Evolutionary conservation across 2,329 filamentous ascomycete species (phyloP).

Genomic region (Paracorniculantispora psalliotae): DNA sequence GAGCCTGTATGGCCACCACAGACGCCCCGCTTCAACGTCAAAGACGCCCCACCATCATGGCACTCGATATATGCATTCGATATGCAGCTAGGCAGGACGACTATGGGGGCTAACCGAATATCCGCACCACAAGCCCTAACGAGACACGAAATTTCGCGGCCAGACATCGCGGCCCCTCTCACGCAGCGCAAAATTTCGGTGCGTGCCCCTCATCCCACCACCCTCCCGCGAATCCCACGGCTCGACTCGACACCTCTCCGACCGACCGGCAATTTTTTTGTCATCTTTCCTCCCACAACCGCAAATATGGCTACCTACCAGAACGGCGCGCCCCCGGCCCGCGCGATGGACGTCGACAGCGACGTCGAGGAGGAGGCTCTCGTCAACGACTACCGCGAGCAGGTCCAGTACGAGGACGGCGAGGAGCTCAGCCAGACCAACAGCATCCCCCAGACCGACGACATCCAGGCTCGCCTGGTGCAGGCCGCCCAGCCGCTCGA

Average conservation of each 20-base stretch:
- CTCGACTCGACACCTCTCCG: slow-evolving; percentile 14
- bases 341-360: slow-evolving; percentile 71
- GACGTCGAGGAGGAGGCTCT: slow-evolving; percentile 95
- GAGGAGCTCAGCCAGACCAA: slow-evolving; percentile 73
- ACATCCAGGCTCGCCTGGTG: slow-evolving; percentile 86
- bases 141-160: slow-evolving; percentile 32
- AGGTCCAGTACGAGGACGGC: slow-evolving; percentile 88
- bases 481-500: slow-evolving; percentile 93
- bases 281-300: slow-evolving; percentile 19
- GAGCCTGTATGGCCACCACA: slow-evolving; percentile 4
- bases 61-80: slow-evolving; percentile 23
- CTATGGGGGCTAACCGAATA: slow-evolving; percentile 23
- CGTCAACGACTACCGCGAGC: slow-evolving; percentile 92
- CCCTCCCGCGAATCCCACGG: not conserved
- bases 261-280: slow-evolving; percentile 21
- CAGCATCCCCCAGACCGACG: slow-evolving; percentile 72
- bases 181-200: slow-evolving; percentile 33
- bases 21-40: slow-evolving; percentile 24
- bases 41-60: slow-evolving; percentile 18
- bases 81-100: slow-evolving; percentile 23
- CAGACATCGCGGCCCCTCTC: slow-evolving; percentile 22
- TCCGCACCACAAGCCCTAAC: slow-evolving; percentile 36
- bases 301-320: slow-evolving; percentile 55
- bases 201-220: slow-evolving; percentile 24
- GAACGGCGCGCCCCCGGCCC: slow-evolving; percentile 56